Conservation (phyloP, 768 basidiomycete species). For the Tulasnella sp. region DNA sequence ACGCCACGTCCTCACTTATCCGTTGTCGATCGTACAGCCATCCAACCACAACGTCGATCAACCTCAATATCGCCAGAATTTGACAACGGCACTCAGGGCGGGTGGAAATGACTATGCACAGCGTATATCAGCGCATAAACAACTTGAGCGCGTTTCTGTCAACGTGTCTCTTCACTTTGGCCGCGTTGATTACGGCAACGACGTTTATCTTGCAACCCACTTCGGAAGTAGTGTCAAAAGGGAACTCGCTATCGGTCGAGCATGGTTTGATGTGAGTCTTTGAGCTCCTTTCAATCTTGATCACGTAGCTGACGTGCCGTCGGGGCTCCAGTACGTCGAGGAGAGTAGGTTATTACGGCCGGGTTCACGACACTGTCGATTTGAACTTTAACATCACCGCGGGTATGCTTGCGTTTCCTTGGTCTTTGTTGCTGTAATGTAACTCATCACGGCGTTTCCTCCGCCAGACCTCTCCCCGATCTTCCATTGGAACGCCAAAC, state of each 20-base stretch:
- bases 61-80: background rate
- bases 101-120: constrained; percentile 26
- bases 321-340: background rate
- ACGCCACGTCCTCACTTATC: background rate
- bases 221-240: constrained; percentile 35
- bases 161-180: constrained; percentile 67
- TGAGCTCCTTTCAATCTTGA: background rate
- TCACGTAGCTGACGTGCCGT: background rate
- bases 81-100: background rate
- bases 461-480: constrained; percentile 71
- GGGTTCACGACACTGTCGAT: constrained; percentile 26
- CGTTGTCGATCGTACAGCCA: background rate
- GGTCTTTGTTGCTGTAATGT: background rate
- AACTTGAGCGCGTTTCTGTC: constrained; percentile 70
- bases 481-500: constrained; percentile 97
- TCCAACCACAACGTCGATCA: background rate
- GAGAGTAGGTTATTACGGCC: constrained; percentile 19
- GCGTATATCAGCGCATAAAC: constrained; percentile 55
- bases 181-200: constrained; percentile 68
- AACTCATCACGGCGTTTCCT: constrained; percentile 16
- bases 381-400: constrained; percentile 32
- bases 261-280: constrained; percentile 20
- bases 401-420: constrained; percentile 30
- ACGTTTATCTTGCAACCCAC: constrained; percentile 56
- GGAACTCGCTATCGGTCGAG: background rate